Conservation (phyloP, 2,329 filamentous ascomycete genomes). For the Cyanodermella asteris region DNA sequence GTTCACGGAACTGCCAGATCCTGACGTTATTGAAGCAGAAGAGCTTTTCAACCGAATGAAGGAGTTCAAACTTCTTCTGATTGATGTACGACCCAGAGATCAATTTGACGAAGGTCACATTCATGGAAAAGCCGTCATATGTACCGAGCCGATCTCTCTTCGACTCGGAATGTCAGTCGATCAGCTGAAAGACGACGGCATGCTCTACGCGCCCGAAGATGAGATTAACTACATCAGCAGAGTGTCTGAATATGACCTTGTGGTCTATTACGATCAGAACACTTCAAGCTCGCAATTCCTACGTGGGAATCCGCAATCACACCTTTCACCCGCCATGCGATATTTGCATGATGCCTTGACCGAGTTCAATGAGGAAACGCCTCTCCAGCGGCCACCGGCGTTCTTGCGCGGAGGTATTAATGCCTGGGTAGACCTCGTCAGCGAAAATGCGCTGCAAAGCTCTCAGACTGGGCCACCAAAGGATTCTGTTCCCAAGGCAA, state of each 20-base stretch:
- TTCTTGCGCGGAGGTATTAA: constrained; percentile 64
- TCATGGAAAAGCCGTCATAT: constrained; percentile 62
- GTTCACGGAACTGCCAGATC: constrained; percentile 29
- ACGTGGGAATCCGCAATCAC: constrained; percentile 21
- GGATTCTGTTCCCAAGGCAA: constrained; percentile 28
- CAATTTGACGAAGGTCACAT: constrained; percentile 81
- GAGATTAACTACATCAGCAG: constrained; percentile 57
- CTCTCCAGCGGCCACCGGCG: constrained; percentile 50
- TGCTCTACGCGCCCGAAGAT: constrained; percentile 24
- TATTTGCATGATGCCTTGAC: constrained; percentile 59
- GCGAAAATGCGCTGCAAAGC: constrained; percentile 38
- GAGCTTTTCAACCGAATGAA: constrained; percentile 49
- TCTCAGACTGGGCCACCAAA: constrained; percentile 33
- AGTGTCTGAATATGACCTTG: constrained; percentile 54
- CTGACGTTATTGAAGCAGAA: constrained; percentile 41
- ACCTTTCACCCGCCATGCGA: constrained; percentile 35
- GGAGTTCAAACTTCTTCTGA: constrained; percentile 48
- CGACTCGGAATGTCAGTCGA: constrained; percentile 45
- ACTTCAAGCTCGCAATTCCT: constrained; percentile 38
- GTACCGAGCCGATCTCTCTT: constrained; percentile 63
- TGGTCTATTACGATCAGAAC: constrained; percentile 73
- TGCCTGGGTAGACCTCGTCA: constrained; percentile 71
- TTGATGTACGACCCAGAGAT: constrained; percentile 63
- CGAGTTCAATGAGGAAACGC: constrained; percentile 63
- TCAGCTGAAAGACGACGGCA: constrained; percentile 31